phyloP scores from a whole-genome alignment of 371 early-diverging fungal species.

The Apophysomyces ossiformis region DNA sequence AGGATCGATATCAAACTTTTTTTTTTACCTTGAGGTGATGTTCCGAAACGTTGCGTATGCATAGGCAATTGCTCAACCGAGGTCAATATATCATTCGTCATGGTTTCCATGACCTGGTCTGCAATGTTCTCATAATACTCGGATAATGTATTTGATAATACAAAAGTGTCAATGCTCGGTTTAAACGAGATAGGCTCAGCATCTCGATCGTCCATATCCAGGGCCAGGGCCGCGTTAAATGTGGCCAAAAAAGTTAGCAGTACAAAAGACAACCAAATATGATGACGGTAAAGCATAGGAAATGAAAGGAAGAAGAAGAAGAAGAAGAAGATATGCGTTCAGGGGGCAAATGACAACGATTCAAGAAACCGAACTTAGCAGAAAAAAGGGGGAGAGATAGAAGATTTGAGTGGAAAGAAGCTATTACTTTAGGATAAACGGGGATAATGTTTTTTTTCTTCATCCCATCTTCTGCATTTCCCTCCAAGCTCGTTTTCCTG shows the following conservation, averaged over 20 bases:
- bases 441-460: neutral
- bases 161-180: slow-evolving; percentile 11
- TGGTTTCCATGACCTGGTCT: slow-evolving; percentile 45
- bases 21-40: slow-evolving; percentile 13
- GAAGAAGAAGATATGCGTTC: neutral
- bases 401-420: slow-evolving; percentile 2
- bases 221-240: neutral
- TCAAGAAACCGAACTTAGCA: neutral
- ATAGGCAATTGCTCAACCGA: slow-evolving; percentile 33
- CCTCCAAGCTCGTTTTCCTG: neutral
- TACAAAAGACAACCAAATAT: slow-evolving; percentile 6
- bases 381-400: slow-evolving; percentile 2
- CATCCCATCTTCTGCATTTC: neutral
- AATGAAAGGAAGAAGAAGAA: neutral
- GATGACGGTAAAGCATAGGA: neutral
- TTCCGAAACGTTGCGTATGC: slow-evolving; percentile 12
- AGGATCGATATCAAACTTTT: neutral
- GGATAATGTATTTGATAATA: slow-evolving; percentile 31
- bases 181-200: neutral
- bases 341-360: neutral
- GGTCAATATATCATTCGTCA: slow-evolving; percentile 32
- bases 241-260: neutral
- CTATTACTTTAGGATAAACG: neutral
- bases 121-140: slow-evolving; percentile 54
- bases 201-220: neutral